Evolutionary conservation across 1,139 yeast species (phyloP).

Genomic region (Pneumocystis wakefieldiae): DNA sequence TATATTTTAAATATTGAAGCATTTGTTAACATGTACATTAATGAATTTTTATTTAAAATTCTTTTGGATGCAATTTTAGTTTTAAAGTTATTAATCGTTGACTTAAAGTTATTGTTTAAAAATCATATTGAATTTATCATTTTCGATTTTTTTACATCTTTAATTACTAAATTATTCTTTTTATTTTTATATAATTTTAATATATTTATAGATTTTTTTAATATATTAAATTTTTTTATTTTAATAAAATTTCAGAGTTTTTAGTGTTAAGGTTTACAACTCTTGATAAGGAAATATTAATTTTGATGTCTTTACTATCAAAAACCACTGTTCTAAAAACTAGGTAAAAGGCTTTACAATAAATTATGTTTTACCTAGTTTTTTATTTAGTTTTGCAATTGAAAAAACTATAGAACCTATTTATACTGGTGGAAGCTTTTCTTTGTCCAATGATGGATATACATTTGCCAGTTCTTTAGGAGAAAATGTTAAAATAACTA

Average conservation of each 20-base stretch:
- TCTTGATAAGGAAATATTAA: neutral
- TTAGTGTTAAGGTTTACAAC: neutral
- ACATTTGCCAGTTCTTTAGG: slow-evolving; percentile 63
- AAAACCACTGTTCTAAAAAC: neutral
- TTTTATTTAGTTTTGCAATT: slow-evolving; percentile 7
- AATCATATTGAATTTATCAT: neutral
- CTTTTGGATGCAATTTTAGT: too few species aligned
- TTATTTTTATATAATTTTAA: neutral
- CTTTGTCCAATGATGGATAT: slow-evolving; percentile 48
- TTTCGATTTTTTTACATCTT: neutral
- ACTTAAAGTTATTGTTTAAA: neutral
- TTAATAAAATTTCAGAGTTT: neutral
- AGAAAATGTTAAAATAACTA: slow-evolving; percentile 61
- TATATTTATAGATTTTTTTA: neutral
- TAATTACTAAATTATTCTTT: neutral
- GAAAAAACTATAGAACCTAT: slow-evolving; percentile 44
- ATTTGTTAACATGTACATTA: too few species aligned
- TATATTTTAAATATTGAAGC: too few species aligned
- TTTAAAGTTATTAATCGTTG: too few species aligned
- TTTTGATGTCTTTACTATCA: neutral
- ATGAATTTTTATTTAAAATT: too few species aligned
- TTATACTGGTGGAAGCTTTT: slow-evolving; percentile 74
- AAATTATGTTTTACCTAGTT: neutral
- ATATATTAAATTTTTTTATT: neutral
- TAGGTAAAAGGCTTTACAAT: neutral